Evolutionary conservation across 1,284 basidiomycete species (phyloP).

Genomic region (Rhodotorula sp.): DNA sequence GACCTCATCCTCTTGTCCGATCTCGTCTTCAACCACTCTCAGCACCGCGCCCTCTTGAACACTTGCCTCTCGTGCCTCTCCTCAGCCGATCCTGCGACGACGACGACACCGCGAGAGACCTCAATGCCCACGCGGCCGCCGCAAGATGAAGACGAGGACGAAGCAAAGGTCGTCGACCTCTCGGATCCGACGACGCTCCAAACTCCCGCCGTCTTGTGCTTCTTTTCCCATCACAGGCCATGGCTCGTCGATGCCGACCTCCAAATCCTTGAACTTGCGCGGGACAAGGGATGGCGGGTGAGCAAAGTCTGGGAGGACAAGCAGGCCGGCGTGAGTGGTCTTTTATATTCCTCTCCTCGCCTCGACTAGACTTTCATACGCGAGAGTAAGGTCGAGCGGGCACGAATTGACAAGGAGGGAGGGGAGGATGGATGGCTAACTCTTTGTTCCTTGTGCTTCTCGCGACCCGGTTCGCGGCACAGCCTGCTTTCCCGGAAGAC

Average conservation of each 20-base stretch:
- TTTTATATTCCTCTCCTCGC: background rate
- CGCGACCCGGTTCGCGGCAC: background rate
- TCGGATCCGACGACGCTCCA: slow-evolving; percentile 23
- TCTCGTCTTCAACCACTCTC: slow-evolving; percentile 69
- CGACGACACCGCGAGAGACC: no score
- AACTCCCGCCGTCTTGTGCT: slow-evolving; percentile 70
- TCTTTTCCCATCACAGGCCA: slow-evolving; percentile 72
- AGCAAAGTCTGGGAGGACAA: slow-evolving; percentile 65
- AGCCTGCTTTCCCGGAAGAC: slow-evolving; percentile 46
- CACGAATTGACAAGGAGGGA: background rate
- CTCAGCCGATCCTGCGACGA: background rate
- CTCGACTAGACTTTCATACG: no score
- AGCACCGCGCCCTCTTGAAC: slow-evolving; percentile 78
- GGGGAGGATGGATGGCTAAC: background rate
- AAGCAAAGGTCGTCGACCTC: slow-evolving; percentile 39
- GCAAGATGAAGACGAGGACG: background rate
- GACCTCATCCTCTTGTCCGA: slow-evolving; percentile 87
- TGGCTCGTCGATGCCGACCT: slow-evolving; percentile 74
- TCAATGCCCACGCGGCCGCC: no score
- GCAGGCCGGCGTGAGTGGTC: slow-evolving; percentile 40
- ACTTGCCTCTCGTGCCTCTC: slow-evolving; percentile 62
- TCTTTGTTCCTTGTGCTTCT: background rate
- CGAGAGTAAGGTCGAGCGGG: no score
- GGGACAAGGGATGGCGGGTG: slow-evolving; percentile 68
- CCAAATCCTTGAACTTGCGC: slow-evolving; percentile 73